Percentiles rank a stretch among this genome's conserved stretches.
Conservation (phyloP, 371 early-diverging fungal genomes). For the Lichtheimia corymbifera region DNA sequence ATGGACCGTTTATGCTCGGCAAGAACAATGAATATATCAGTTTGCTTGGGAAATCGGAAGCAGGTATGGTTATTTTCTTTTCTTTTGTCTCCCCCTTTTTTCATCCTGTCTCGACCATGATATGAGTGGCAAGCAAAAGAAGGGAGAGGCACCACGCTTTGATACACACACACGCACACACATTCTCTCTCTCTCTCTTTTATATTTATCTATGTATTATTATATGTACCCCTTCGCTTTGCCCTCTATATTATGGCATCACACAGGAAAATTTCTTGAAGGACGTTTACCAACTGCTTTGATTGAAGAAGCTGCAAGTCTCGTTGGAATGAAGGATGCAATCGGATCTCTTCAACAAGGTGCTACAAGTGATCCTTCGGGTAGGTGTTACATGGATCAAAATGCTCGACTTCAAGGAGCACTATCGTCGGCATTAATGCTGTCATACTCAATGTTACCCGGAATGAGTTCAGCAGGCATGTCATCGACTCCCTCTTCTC, state of each 20-base stretch:
- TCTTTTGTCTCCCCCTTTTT: neutral
- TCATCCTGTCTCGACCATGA: neutral
- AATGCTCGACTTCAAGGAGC: neutral
- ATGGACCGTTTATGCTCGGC: slow-evolving; percentile 16
- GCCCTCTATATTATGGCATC: slow-evolving; percentile 13
- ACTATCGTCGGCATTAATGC: neutral
- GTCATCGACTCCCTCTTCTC: slow-evolving; percentile 3
- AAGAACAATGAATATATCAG: slow-evolving; percentile 23
- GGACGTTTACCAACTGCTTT: slow-evolving; percentile 23
- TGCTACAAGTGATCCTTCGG: neutral
- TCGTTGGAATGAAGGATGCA: slow-evolving; percentile 25
- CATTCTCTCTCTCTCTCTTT: neutral
- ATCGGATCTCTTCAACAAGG: neutral
- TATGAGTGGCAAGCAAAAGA: neutral
- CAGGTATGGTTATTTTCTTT: slow-evolving; percentile 2
- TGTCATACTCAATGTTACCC: slow-evolving; percentile 7
- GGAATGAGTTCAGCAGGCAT: slow-evolving; percentile 7
- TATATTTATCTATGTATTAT: slow-evolving; percentile 11
- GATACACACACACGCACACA: neutral
- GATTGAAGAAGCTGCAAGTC: slow-evolving; percentile 38
- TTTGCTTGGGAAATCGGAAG: slow-evolving; percentile 4
- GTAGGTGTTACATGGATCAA: slow-evolving; percentile 5
- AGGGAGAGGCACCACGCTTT: neutral
- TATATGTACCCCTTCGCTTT: neutral
- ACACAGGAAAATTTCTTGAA: neutral